Percentiles rank a stretch among this genome's conserved stretches.
These are phyloP conservation scores for Theobroma cacao DNA, from an alignment of 345 rosid genomes.

Conservation along the genomic window DNA sequence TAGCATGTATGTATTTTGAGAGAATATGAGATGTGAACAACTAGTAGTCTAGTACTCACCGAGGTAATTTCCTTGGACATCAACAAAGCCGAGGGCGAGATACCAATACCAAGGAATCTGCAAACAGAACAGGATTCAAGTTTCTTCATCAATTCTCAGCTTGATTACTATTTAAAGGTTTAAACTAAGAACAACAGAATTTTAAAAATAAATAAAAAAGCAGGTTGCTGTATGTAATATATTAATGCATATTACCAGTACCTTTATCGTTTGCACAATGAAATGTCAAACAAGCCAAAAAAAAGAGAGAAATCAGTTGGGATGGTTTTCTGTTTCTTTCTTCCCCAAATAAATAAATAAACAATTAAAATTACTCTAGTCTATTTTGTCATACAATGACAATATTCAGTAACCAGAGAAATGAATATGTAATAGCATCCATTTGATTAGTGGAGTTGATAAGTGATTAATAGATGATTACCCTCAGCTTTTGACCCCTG, in stretches of 20 bases:
- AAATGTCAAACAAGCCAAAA: neutral
- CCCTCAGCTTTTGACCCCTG: slow-evolving; percentile 41
- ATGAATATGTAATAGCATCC: neutral
- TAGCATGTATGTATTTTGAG: neutral
- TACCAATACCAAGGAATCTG: slow-evolving; percentile 65
- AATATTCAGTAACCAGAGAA: neutral
- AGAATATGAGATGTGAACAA: neutral
- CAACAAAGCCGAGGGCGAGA: slow-evolving; percentile 54
- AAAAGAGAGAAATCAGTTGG: neutral
- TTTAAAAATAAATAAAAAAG: neutral
- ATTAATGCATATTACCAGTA: neutral
- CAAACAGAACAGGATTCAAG: slow-evolving; percentile 1
- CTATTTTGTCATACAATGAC: neutral
- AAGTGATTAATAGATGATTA: neutral
- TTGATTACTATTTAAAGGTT: neutral
- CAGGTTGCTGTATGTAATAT: neutral
- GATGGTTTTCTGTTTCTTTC: neutral
- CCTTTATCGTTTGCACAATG: neutral
- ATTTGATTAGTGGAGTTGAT: neutral
- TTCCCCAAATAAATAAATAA: neutral
- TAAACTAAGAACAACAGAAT: neutral
- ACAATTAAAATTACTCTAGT: neutral
- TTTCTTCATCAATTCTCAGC: neutral
- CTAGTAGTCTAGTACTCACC: slow-evolving; percentile 38
- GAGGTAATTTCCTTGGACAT: slow-evolving; percentile 62